Base-by-base conservation (phyloP, 2,329 filamentous ascomycete species). In the Hypoxylon sp. region DNA sequence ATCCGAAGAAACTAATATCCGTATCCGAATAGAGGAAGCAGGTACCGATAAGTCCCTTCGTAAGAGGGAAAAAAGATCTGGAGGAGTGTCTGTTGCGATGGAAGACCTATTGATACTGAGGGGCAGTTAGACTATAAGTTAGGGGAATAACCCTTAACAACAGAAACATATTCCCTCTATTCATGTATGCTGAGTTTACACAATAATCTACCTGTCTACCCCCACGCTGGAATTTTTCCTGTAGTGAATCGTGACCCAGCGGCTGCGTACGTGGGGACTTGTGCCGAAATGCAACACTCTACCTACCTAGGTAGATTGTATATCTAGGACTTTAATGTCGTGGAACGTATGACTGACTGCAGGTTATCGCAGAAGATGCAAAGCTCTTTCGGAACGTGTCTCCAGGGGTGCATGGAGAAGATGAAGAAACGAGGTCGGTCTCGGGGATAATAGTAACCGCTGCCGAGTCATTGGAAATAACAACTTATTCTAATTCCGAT, bases 311-410 rank as follows among this genome's bases (percentile, higher is more conserved):
- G n/a, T n/a, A 19, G 35, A 57, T 47, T 9, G 29, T 31, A 52
- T 52, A 39, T 54, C 26, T n/a, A 52, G 59, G 57, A 33, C 48
- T 44, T 63, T 19, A 59, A 55, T n/a, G 33, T 33, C 17, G 58
- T 68, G 61, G 17, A 66, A 63, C 60, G 65, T 60, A 3, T 14
- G 55, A 60, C 46, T 29, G 24, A 14, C 46, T 26, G n/a, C 35
- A 6, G 24, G 53, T 22, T 57, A 14, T 58, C 33, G 31, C 52
- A 24, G 26, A 42, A 35, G 37, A 29, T 26, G 19, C 13, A 57
- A 31, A 35, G 24, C 10, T 48, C 9, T 47, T 33, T 37, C 33
- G 17, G 44, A 47, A 57, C 35, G 4, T 35, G 50, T 26, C 35
- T 39, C 42, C 29, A 31, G 29, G 29, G 29, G 5, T 44, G 13